Evolutionary conservation across 495 filamentous ascomycete species (phyloP), one percentile per base, ranked within the genome.

Genomic region (Neurospora terricola): DNA sequence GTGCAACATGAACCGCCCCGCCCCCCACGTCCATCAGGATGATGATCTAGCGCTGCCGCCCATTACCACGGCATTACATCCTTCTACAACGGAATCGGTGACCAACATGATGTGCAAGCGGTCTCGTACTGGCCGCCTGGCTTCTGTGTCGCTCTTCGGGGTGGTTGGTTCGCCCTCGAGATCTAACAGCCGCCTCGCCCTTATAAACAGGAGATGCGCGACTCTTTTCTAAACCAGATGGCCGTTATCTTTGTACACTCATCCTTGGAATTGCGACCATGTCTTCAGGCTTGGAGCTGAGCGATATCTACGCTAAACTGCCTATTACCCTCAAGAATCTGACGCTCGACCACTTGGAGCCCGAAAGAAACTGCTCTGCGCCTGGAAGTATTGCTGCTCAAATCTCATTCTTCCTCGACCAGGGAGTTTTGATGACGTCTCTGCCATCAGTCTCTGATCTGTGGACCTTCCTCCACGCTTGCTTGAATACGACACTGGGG

Each of bases 321-420:
- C 3, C n/a, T 11, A 10, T 21, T 0, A 5, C 2, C 0, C 43
- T 21, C 2, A 10, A 1, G 9, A 48, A 21, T 0, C 9, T 21
- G 4, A 21, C n/a, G 9, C n/a, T 48, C 3, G 43, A 48, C 43
- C n/a, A 21, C 43, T 2, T 21, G 0, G 0, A 21, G 43, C 43
- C 43, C 0, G 43, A 48, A 1, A n/a, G 43, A 48, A 21, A 21
- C n/a, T 48, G 40, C 40, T 3, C 40, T 18, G 40, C 40, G 16
- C 16, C 40, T 42, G 40, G 40, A 16, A 42, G 0, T 0, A 18
- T 42, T 0, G 40, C 40, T 18, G 40, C 40, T 8, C 40, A 42
- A 16, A 42, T 42, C 5, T 18, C 40, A 42, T 18, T 18, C 3
- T 42, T 42, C 16, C 14, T 42, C 40, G 40, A 42, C 40, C 40